Percentiles rank a stretch among this genome's conserved stretches.
Conservation (phyloP, 23 red algal genomes). For the Gracilaria domingensis region DNA sequence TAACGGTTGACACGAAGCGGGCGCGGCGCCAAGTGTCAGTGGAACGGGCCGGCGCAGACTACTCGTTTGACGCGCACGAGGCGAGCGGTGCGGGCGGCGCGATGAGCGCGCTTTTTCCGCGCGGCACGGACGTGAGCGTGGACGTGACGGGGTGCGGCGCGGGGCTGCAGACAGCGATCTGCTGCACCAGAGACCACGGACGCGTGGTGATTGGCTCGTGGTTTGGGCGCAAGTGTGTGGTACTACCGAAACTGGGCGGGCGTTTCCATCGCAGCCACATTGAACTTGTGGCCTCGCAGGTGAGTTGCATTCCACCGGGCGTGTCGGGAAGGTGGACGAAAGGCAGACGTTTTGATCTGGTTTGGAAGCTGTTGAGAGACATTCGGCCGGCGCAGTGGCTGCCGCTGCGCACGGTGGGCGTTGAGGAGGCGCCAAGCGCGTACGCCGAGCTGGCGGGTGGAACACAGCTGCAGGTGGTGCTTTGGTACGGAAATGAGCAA, state of each 20-base stretch:
- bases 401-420: not conserved
- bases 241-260: slow-evolving; percentile 50
- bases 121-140: slow-evolving; percentile 62
- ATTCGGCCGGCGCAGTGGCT: slow-evolving; percentile 34
- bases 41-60: slow-evolving; percentile 21
- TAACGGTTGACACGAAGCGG: slow-evolving; percentile 43
- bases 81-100: not conserved
- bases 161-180: slow-evolving; percentile 74
- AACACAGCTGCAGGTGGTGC: slow-evolving; percentile 32
- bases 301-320: slow-evolving; percentile 49
- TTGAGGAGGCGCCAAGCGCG: not conserved
- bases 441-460: slow-evolving; percentile 14
- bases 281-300: slow-evolving; percentile 78
- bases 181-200: slow-evolving; percentile 59
- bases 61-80: slow-evolving; percentile 22
- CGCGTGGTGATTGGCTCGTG: slow-evolving; percentile 78
- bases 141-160: slow-evolving; percentile 73
- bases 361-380: slow-evolving; percentile 63
- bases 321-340: slow-evolving; percentile 74
- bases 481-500: slow-evolving; percentile 11
- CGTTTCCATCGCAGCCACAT: slow-evolving; percentile 88
- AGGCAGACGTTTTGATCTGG: slow-evolving; percentile 65
- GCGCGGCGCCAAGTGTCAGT: slow-evolving; percentile 32
- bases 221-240: slow-evolving; percentile 55
- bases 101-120: not conserved